phyloP scores from a whole-genome alignment of 2,329 filamentous ascomycete species.

The Catunica adiposa region DNA sequence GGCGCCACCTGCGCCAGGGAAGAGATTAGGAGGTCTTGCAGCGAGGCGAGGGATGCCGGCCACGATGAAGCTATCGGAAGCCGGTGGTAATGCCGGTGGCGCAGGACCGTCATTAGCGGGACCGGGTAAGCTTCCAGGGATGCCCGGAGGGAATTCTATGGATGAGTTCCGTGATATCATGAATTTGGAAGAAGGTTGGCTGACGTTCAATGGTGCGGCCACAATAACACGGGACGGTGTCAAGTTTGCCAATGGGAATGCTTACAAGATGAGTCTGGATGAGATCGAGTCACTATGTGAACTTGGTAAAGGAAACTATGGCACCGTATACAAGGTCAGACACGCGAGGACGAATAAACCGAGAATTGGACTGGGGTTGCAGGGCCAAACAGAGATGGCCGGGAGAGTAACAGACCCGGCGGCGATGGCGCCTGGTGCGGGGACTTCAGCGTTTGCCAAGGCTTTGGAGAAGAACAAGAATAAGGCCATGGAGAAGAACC shows the following conservation, averaged over 20 bases:
- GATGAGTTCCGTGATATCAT: constrained; percentile 61
- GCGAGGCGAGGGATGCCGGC: constrained; percentile 38
- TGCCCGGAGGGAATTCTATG: constrained; percentile 30
- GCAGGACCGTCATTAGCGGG: too few species aligned
- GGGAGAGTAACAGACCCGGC: constrained; percentile 23
- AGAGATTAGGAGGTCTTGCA: constrained; percentile 36
- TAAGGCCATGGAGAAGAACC: not conserved
- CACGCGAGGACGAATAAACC: constrained; percentile 52
- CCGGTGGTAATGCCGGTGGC: not conserved
- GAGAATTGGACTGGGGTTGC: constrained; percentile 42
- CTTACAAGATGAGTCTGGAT: constrained; percentile 86
- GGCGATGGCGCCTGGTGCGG: not conserved
- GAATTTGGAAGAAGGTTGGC: constrained; percentile 75
- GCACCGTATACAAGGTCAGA: constrained; percentile 90
- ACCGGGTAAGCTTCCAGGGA: constrained; percentile 13
- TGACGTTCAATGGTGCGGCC: constrained; percentile 87
- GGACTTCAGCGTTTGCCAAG: constrained; percentile 11
- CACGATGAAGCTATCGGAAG: constrained; percentile 27
- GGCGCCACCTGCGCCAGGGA: not conserved
- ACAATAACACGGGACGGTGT: constrained; percentile 78
- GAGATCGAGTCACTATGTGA: constrained; percentile 89
- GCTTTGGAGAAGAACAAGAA: constrained; percentile 16
- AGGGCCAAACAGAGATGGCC: constrained; percentile 26
- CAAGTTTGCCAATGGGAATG: constrained; percentile 76
- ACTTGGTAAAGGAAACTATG: constrained; percentile 94